Percentiles rank a stretch among this genome's conserved stretches.
phyloP scores from a whole-genome alignment of 345 rosid species.

The Aquilaria yunnanensis region DNA sequence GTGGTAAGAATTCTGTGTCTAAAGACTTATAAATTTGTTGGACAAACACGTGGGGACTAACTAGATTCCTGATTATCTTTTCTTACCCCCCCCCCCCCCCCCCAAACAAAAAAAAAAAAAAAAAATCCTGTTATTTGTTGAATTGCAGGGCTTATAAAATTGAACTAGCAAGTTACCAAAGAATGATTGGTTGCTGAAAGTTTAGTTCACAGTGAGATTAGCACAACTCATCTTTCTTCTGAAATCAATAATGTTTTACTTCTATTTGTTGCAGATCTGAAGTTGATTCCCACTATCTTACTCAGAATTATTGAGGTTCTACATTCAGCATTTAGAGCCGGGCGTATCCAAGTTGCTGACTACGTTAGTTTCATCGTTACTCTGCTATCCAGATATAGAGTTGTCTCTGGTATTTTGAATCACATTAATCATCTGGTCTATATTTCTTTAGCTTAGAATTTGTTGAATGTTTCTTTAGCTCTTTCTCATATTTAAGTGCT shows the following conservation, averaged over 20 bases:
- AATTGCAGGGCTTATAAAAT: too few species aligned
- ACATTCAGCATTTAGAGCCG: conserved; percentile 53
- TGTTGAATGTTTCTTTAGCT: background rate
- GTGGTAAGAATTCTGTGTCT: background rate
- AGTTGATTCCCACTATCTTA: conserved; percentile 51
- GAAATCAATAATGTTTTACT: background rate
- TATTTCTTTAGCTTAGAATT: background rate
- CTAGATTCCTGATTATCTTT: too few species aligned
- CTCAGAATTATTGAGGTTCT: conserved; percentile 54
- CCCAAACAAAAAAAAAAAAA: too few species aligned
- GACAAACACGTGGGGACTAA: too few species aligned
- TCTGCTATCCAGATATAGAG: conserved; percentile 51
- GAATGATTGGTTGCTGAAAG: too few species aligned
- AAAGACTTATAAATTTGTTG: background rate
- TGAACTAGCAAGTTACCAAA: too few species aligned
- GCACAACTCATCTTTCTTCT: too few species aligned
- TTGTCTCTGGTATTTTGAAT: conserved; percentile 43
- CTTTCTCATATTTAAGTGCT: too few species aligned
- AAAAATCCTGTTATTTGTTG: too few species aligned
- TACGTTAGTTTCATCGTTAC: conserved; percentile 62
- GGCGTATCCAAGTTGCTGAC: conserved; percentile 60
- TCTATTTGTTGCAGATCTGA: conserved; percentile 41
- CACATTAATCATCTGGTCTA: conserved; percentile 9
- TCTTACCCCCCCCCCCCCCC: too few species aligned
- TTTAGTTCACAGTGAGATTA: too few species aligned